phyloP scores from a whole-genome alignment of 305 asterid species.

The Fraxinus latifolia region DNA sequence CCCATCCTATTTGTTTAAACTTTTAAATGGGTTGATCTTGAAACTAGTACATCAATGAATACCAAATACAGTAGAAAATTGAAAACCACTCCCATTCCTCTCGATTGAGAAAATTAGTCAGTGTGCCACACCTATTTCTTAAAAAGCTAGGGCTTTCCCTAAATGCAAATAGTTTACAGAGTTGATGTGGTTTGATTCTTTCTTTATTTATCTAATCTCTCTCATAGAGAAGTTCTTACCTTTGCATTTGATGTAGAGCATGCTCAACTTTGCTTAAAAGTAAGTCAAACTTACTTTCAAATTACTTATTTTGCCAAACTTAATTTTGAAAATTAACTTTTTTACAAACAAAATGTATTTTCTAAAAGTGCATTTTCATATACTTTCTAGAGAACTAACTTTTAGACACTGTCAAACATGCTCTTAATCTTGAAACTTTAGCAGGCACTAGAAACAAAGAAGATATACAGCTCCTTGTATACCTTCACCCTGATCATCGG shows the following conservation, averaged over 20 bases:
- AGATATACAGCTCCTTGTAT: not conserved
- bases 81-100: not conserved
- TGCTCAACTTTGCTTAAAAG: not conserved
- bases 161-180: not conserved
- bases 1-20: not conserved
- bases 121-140: not conserved
- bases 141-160: not conserved
- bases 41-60: not conserved
- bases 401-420: not conserved
- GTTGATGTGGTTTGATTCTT: not conserved
- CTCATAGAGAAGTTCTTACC: not conserved
- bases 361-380: not conserved
- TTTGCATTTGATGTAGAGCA: not conserved
- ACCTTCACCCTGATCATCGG: slow-evolving; percentile 58
- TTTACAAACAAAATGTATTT: not conserved
- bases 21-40: not conserved
- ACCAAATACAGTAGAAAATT: not conserved
- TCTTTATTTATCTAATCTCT: not conserved
- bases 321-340: not conserved
- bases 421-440: not conserved
- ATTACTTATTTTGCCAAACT: not conserved
- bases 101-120: not conserved
- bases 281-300: not conserved
- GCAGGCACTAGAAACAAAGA: not conserved
- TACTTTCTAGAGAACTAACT: not conserved